Evolutionary conservation across 805 yeast genomes (phyloP).

Genomic region (Pichia kluyveri): DNA sequence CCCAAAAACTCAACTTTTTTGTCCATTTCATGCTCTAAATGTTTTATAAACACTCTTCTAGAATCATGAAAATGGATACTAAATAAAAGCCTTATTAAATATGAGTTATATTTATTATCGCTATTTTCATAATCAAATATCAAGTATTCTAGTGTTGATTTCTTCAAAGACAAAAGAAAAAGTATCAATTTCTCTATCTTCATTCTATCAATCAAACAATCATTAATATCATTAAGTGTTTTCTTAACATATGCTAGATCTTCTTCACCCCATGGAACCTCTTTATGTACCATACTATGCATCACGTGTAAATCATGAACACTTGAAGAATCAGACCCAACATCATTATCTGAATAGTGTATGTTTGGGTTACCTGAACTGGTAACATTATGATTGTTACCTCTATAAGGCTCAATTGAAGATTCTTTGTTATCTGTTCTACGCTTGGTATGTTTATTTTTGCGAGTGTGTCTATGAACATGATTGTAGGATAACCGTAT

Average conservation of each 20-base stretch:
- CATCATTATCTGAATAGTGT: neutral
- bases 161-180: conserved; percentile 5
- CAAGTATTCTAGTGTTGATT: conserved; percentile 4
- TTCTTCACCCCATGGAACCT: neutral
- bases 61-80: conserved; percentile 20
- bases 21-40: neutral
- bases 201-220: conserved; percentile 12
- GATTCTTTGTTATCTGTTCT: too few species aligned
- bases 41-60: conserved; percentile 11
- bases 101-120: conserved; percentile 2
- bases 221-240: neutral
- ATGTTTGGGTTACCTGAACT: too few species aligned
- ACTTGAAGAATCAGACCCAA: neutral
- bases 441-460: too few species aligned
- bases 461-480: too few species aligned
- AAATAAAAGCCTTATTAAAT: conserved; percentile 10
- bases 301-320: neutral
- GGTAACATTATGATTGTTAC: too few species aligned
- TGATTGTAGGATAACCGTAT: too few species aligned
- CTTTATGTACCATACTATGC: neutral
- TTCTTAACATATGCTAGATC: neutral
- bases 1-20: neutral
- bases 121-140: conserved; percentile 3
- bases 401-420: too few species aligned
- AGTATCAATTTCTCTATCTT: conserved; percentile 10